Evolutionary conservation across 2,329 filamentous ascomycete genomes (phyloP).

Genomic region (Diplodia sapinea): DNA sequence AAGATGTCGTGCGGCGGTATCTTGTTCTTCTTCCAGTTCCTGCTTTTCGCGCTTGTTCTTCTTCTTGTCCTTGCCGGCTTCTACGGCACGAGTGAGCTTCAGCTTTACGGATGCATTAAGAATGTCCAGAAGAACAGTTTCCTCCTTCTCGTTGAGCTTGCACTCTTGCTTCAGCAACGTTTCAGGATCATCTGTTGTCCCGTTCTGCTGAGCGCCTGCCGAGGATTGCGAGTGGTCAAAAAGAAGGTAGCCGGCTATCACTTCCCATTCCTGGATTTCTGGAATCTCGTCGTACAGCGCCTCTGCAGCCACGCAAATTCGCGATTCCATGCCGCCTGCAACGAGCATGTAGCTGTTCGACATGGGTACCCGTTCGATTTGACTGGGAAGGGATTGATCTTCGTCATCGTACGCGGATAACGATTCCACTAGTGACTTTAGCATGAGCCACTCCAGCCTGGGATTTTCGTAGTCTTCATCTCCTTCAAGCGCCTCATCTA

Average conservation of each 20-base stretch:
- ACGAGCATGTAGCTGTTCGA: slow-evolving; percentile 60
- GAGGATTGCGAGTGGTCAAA: slow-evolving; percentile 76
- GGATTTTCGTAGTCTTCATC: slow-evolving; percentile 77
- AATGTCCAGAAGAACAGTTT: slow-evolving; percentile 84
- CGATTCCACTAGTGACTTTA: slow-evolving; percentile 87
- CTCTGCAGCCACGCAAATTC: slow-evolving; percentile 84
- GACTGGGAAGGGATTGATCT: slow-evolving; percentile 60
- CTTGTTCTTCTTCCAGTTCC: slow-evolving; percentile 71
- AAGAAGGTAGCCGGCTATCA: slow-evolving; percentile 85
- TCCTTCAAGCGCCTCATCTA: slow-evolving; percentile 79
- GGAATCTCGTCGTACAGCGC: slow-evolving; percentile 81
- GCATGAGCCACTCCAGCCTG: slow-evolving; percentile 82
- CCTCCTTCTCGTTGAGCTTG: slow-evolving; percentile 74
- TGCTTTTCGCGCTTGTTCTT: slow-evolving; percentile 62
- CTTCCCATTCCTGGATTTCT: slow-evolving; percentile 85
- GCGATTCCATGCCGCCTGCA: slow-evolving; percentile 72
- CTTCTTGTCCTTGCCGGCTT: slow-evolving; percentile 64
- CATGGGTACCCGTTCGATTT: slow-evolving; percentile 51
- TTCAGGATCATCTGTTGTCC: slow-evolving; percentile 64
- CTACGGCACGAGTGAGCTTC: slow-evolving; percentile 69
- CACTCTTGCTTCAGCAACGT: slow-evolving; percentile 72
- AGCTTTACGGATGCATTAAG: slow-evolving; percentile 82
- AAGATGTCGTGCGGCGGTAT: slow-evolving; percentile 78
- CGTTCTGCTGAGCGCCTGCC: slow-evolving; percentile 59
- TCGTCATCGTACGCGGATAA: slow-evolving; percentile 81